Conservation (phyloP, 306 rosid species). For the Mimosa pudica region DNA sequence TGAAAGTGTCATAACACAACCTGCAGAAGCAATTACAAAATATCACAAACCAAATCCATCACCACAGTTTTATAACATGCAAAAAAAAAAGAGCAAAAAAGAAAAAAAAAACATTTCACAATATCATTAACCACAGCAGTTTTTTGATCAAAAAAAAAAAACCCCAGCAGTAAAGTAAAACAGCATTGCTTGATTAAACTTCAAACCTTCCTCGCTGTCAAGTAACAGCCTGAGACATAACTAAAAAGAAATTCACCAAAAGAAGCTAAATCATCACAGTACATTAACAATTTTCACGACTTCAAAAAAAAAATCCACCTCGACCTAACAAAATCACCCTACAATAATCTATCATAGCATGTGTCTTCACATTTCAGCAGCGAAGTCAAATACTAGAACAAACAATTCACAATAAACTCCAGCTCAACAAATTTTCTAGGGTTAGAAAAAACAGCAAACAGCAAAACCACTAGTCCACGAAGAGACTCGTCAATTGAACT, state of each 20-base stretch:
- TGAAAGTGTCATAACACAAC: conserved; percentile 50
- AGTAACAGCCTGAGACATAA: not conserved
- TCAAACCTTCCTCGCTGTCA: not conserved
- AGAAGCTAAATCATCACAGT: not conserved
- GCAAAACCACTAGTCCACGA: not conserved
- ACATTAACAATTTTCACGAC: not conserved
- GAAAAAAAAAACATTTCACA: not conserved
- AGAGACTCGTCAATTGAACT: not conserved
- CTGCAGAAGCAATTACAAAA: conserved; percentile 30
- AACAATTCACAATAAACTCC: not conserved
- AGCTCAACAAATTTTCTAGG: conserved; percentile 2
- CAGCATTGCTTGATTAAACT: not conserved
- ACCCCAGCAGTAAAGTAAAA: not conserved
- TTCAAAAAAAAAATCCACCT: too few relatives aligned
- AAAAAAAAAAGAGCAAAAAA: too few relatives aligned
- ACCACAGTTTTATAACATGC: conserved; percentile 5
- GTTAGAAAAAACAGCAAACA: not conserved
- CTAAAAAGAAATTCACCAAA: not conserved
- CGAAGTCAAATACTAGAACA: not conserved
- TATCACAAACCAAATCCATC: conserved; percentile 1
- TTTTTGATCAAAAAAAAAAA: too few relatives aligned
- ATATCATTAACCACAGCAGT: not conserved
- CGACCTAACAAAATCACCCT: too few relatives aligned
- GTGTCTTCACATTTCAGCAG: too few relatives aligned
- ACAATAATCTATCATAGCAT: too few relatives aligned